Percentiles rank a stretch among this genome's conserved stretches.
Evolutionary conservation across 352 stramenopile species (phyloP).

Genomic region (Globisporangium spinosum): DNA sequence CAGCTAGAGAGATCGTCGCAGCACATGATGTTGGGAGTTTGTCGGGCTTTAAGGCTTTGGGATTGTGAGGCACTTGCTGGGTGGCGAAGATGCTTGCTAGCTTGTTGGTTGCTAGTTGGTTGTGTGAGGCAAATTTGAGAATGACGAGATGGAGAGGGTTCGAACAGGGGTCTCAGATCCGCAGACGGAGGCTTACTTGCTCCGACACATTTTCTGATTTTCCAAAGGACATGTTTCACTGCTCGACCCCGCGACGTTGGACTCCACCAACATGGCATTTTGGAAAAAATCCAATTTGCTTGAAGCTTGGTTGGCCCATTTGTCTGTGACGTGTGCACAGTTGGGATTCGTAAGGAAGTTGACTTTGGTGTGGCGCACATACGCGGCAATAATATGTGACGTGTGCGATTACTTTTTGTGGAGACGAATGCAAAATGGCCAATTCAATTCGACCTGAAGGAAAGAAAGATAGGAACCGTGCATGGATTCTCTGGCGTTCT

Average conservation of each 20-base stretch:
- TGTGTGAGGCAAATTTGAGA: neutral
- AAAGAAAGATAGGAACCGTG: no score
- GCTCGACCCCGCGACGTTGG: neutral
- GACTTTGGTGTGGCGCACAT: neutral
- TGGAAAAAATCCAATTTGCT: slow-evolving; percentile 9
- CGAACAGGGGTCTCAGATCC: no score
- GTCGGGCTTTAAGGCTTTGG: slow-evolving; percentile 1
- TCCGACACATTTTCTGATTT: no score
- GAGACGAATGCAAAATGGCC: neutral
- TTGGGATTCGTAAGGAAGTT: slow-evolving; percentile 13
- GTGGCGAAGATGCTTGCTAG: neutral
- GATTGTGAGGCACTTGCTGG: neutral
- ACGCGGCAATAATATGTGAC: neutral
- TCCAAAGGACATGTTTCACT: neutral
- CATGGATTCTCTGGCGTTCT: neutral
- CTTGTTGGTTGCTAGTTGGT: neutral
- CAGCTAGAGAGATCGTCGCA: slow-evolving; percentile 32
- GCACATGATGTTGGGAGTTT: slow-evolving; percentile 9
- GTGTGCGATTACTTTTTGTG: neutral
- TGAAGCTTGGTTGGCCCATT: slow-evolving; percentile 3
- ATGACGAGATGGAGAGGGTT: neutral
- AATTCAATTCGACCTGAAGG: neutral
- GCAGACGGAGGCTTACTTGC: neutral
- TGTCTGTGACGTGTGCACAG: slow-evolving; percentile 22
- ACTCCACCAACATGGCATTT: neutral